These are phyloP conservation scores for Aspergillus cristatus DNA, from an alignment of 495 filamentous ascomycete genomes.

Conservation along the genomic window DNA sequence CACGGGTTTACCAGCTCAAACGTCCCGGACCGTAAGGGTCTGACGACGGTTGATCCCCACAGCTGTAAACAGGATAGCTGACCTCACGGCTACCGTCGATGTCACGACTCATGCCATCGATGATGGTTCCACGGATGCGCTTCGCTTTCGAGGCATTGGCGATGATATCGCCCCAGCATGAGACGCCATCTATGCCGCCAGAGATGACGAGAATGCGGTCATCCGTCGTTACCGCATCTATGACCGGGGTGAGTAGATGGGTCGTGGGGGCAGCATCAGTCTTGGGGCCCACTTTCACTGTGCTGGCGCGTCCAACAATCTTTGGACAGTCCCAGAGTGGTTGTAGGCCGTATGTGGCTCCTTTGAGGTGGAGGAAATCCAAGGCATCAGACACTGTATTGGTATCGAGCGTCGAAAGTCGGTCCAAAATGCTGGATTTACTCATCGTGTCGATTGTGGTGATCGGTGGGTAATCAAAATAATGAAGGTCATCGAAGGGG, in stretches of 20 bases:
- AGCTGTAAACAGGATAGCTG: conserved; percentile 14
- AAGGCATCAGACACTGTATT: conserved; percentile 16
- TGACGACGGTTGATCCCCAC: conserved; percentile 13
- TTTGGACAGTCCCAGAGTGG: conserved; percentile 17
- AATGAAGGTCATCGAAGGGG: not conserved
- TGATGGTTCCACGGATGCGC: conserved; percentile 14
- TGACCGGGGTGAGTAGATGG: conserved; percentile 12
- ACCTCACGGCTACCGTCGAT: conserved; percentile 11
- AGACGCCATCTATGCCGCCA: conserved; percentile 10
- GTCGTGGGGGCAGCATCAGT: conserved; percentile 4
- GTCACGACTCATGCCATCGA: conserved; percentile 17
- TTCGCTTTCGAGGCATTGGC: conserved; percentile 14
- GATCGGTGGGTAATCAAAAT: not conserved
- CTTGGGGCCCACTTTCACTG: conserved; percentile 11
- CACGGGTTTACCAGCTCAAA: conserved; percentile 9
- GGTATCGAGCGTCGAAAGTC: conserved; percentile 11
- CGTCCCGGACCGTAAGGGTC: conserved; percentile 8
- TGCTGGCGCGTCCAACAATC: conserved; percentile 16
- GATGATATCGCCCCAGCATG: conserved; percentile 17
- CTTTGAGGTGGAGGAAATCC: conserved; percentile 12
- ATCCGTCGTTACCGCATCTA: conserved; percentile 9
- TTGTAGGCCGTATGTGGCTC: conserved; percentile 12
- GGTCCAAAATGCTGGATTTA: conserved; percentile 4
- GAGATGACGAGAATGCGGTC: conserved; percentile 15
- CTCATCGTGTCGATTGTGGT: conserved; percentile 1